Base-by-base conservation (phyloP, 768 basidiomycete genomes). In the Kwoniella dendrophila region DNA sequence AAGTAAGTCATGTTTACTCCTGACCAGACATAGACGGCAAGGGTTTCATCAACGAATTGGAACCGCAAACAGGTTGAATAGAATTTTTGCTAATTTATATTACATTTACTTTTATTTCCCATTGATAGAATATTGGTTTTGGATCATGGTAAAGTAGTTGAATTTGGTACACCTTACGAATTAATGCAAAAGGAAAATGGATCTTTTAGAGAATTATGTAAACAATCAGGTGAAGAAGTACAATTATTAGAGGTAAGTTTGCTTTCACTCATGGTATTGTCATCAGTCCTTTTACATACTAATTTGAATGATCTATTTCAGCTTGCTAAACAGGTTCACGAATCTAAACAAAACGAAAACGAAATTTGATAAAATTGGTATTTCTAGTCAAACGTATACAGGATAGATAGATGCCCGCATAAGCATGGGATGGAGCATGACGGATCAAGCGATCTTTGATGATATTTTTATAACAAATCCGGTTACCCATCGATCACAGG, bases 191-290 rank as follows among this genome's bases (percentile, higher is more conserved):
- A 84, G 49, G 78, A 85, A 34, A 76, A 83, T n/a, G 85, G 88
- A 0, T 75, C 81, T 11, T 92, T 93, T 76, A 83, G 85, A 58
- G 84, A 85, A 64, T 85, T 91, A 27, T 76, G 75, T 40, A 68
- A 66, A 34, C 72, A 75, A 40, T 73, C 70, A 38, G 77, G 77
- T 45, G 77, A 78, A 56, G 75, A 78, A 48, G 54, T 56, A 2
- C 59, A 71, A 29, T 54, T 78, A 40, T 48, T 73, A n/a, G 74
- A 75, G 54, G 69, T 74, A 22, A 53, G 64, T 57, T 26, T 27
- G 7, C 8, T 14, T 43, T n/a, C n/a, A n/a, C 20, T 10, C 41
- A 43, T 11, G 8, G 36, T 8, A 26, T 24, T 49, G 12, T 6
- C 14, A 27, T 26, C 11, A 6, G 43, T 11, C 45, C 8, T 8